Base-by-base conservation (phyloP, 495 filamentous ascomycete genomes). In the Penicillium dipodomyicola region DNA sequence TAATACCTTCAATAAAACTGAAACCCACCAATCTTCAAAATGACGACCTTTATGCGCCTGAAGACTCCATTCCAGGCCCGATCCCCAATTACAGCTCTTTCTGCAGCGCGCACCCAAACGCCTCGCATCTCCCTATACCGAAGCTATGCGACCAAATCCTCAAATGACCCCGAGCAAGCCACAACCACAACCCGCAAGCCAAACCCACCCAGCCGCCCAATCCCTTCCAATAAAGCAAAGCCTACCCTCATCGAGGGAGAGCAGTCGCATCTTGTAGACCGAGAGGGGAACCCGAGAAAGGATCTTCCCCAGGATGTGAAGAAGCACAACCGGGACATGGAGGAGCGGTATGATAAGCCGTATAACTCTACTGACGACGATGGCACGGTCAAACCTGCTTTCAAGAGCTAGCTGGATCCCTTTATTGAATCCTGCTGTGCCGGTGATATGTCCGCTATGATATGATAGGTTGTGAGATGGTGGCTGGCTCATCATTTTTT, bases 301-400 rank as follows among this genome's bases (percentile, higher is more conserved):
- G 65, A 74, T 64, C 46, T 73, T 5, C 73, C 74, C 1, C 58
- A 68, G 35, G 75, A 77, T 53, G 75, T 77, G 48, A 73, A 69
- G 48, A 43, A 58, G 35, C 75, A 77, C 56, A 78, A 77, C 39
- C 56, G 58, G 40, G 75, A 77, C 9, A 49, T 78, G 56, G 59
- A 63, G 22, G 41, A 71, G 10, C 61, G 74, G 27, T 63, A 77
- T 59, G 72, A 77, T 60, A 60, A 60, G 30, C 59, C 72, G 7
- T 78, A 74, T 44, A 76, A 76, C 56, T 62, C 65, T 51, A 71
- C 75, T 19, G 58, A 49, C n/a, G 70, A 74, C 54, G 58, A 67
- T 20, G 73, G 72, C 17, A 58, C 61, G 7, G 58, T 69, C n/a
- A 54, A 65, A 50, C 65, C 67, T n/a, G 54, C 53, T 0, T 67